phyloP scores from a whole-genome alignment of 306 rosid species.

The Sicyos baderoa region DNA sequence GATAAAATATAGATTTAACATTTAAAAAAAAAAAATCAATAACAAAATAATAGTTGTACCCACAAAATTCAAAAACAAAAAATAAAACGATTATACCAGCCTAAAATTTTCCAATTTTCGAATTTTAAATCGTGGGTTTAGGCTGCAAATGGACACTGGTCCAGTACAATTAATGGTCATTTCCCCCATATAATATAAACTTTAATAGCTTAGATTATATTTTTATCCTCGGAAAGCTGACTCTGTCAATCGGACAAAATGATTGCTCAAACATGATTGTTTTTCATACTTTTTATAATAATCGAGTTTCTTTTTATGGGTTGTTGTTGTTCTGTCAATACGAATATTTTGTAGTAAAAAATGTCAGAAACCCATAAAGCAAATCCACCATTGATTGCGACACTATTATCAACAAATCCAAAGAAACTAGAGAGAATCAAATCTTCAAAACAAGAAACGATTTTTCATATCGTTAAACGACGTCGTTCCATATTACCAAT shows the following conservation, averaged over 20 bases:
- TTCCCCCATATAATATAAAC: constrained; percentile 18
- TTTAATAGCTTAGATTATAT: background rate
- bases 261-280: constrained; percentile 35
- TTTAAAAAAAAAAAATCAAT: too few species aligned
- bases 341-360: constrained; percentile 9
- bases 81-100: too few species aligned
- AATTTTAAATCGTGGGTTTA: constrained; percentile 22
- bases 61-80: too few species aligned
- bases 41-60: too few species aligned
- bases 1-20: too few species aligned
- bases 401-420: background rate
- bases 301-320: background rate
- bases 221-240: constrained; percentile 28
- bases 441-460: background rate
- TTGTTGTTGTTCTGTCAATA: constrained; percentile 20
- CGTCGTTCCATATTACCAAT: background rate
- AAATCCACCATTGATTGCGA: background rate
- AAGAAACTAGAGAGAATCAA: background rate
- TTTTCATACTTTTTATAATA: constrained; percentile 25
- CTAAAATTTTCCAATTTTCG: too few species aligned
- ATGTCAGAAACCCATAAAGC: constrained; percentile 12
- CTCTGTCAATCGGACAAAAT: constrained; percentile 35
- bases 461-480: background rate
- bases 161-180: background rate
- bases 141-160: constrained; percentile 11